These are phyloP conservation scores for Blastobotrys niveus DNA, from an alignment of 1,139 yeast species.

Conservation along the genomic window DNA sequence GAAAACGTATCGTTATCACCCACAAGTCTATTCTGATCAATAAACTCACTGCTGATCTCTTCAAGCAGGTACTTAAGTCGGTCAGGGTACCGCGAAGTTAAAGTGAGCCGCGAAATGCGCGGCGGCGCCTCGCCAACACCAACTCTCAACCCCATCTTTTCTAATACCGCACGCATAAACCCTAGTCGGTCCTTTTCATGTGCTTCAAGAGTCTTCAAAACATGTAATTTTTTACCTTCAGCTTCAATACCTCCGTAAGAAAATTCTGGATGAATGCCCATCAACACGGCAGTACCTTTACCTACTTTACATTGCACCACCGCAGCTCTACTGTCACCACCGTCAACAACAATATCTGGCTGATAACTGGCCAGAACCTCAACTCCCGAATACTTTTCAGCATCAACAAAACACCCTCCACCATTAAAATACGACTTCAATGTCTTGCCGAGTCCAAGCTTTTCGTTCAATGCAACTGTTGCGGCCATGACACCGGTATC, in stretches of 20 bases:
- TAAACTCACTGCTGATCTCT: constrained; percentile 37
- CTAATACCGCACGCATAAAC: constrained; percentile 53
- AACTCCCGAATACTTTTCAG: constrained; percentile 47
- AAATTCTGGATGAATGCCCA: constrained; percentile 91
- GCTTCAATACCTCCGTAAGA: constrained; percentile 48
- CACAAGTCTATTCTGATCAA: constrained; percentile 42
- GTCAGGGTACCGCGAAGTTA: constrained; percentile 36
- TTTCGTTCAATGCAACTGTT: constrained; percentile 39
- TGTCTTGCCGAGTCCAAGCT: constrained; percentile 15
- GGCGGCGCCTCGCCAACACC: constrained; percentile 43
- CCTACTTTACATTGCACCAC: constrained; percentile 65
- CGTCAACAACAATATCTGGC: constrained; percentile 42
- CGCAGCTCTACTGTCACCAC: constrained; percentile 39
- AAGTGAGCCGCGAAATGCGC: constrained; percentile 51
- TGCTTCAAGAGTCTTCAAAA: constrained; percentile 40
- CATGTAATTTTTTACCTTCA: constrained; percentile 18
- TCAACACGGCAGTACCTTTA: constrained; percentile 66
- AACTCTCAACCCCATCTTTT: constrained; percentile 61
- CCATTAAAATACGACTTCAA: constrained; percentile 66
- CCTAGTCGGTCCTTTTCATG: constrained; percentile 46
- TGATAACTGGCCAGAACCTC: constrained; percentile 65
- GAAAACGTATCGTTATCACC: constrained; percentile 47
- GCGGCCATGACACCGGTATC: constrained; percentile 71
- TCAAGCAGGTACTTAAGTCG: constrained; percentile 30
- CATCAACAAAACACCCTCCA: constrained; percentile 79